phyloP scores from a whole-genome alignment of 768 basidiomycete genomes.

The Megacollybia marginata region DNA sequence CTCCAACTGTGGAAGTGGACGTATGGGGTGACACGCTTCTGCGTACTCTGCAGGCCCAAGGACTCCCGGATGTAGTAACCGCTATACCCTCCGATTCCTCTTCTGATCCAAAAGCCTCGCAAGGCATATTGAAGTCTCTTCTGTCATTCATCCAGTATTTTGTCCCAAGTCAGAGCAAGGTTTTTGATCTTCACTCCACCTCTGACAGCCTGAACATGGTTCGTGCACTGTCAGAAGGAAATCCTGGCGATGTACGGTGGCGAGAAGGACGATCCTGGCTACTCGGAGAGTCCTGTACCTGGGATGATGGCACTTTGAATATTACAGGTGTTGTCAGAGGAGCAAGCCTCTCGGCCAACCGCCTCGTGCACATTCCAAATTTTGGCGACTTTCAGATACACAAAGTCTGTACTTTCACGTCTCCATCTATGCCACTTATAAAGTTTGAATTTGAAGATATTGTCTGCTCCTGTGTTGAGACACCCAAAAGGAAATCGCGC shows the following conservation, averaged over 20 bases:
- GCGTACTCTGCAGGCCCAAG: constrained; percentile 84
- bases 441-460: constrained; percentile 47
- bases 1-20: constrained; percentile 76
- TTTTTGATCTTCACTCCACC: constrained; percentile 62
- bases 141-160: constrained; percentile 95
- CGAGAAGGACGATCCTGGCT: constrained; percentile 75
- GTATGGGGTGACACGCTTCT: constrained; percentile 82
- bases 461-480: constrained; percentile 50
- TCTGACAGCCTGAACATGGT: constrained; percentile 69
- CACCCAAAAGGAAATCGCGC: constrained; percentile 24
- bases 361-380: constrained; percentile 82
- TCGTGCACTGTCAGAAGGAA: constrained; percentile 78
- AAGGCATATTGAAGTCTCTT: constrained; percentile 75
- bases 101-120: constrained; percentile 54
- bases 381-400: constrained; percentile 83
- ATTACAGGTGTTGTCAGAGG: constrained; percentile 89
- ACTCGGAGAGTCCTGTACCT: constrained; percentile 56
- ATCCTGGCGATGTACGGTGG: constrained; percentile 75
- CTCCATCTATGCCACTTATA: too few species aligned
- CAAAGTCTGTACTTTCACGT: constrained; percentile 44
- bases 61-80: constrained; percentile 77
- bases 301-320: constrained; percentile 53
- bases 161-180: constrained; percentile 69
- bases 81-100: constrained; percentile 52
- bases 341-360: constrained; percentile 64